These are phyloP conservation scores for Psilocybe sp. DNA, from an alignment of 768 basidiomycete species.

Conservation along the genomic window DNA sequence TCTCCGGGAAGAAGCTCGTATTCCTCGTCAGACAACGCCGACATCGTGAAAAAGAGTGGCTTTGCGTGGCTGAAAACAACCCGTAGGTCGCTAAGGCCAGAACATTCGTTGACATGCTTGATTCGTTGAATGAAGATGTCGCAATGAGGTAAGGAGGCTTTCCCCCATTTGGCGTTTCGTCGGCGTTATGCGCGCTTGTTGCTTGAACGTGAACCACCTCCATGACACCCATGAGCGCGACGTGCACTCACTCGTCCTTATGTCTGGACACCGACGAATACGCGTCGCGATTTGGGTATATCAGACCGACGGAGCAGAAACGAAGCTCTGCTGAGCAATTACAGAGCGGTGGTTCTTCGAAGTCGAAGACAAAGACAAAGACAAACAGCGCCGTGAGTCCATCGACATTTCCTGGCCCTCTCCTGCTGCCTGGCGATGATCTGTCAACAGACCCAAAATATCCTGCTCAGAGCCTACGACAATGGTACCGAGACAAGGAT, in stretches of 20 bases:
- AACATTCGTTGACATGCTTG: too few relatives aligned
- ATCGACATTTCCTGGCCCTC: constrained; percentile 25
- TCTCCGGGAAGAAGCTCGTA: too few relatives aligned
- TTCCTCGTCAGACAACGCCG: too few relatives aligned
- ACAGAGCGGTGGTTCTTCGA: not conserved
- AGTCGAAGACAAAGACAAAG: not conserved
- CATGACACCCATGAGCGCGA: too few relatives aligned
- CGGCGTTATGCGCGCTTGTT: too few relatives aligned
- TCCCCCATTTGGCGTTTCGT: too few relatives aligned
- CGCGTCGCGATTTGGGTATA: constrained; percentile 1
- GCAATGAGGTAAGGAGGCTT: too few relatives aligned
- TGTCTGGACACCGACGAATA: not conserved
- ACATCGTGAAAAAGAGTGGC: too few relatives aligned
- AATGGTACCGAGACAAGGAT: constrained; percentile 27
- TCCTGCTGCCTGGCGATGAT: constrained; percentile 32
- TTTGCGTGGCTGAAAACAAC: too few relatives aligned
- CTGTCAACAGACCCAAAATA: constrained; percentile 29
- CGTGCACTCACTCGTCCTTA: not conserved
- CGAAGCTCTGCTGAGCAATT: not conserved
- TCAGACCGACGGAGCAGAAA: not conserved
- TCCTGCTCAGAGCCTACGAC: constrained; percentile 30
- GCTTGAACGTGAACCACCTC: too few relatives aligned
- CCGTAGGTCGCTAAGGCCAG: too few relatives aligned
- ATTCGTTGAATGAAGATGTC: too few relatives aligned
- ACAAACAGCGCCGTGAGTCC: not conserved